Conservation (phyloP, 1,284 basidiomycete species). For the Puccinia coronata region DNA sequence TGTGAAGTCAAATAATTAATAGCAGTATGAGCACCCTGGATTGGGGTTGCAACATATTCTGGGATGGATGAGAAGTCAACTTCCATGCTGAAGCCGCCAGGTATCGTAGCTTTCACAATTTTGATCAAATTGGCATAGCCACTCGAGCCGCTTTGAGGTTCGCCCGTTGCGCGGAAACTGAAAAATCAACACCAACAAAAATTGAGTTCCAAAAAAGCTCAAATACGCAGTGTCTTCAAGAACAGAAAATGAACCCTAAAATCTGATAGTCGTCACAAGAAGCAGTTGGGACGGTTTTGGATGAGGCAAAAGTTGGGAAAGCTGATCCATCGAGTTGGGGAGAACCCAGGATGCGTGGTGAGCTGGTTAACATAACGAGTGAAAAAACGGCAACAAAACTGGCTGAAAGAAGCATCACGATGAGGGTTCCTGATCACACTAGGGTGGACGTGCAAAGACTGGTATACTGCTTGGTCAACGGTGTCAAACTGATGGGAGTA, state of each 20-base stretch:
- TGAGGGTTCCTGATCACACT: neutral
- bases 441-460: neutral
- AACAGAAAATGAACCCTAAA: neutral
- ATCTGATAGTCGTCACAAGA: neutral
- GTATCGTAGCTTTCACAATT: neutral
- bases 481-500: no score
- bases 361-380: neutral
- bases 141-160: constrained; percentile 11
- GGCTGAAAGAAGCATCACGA: neutral
- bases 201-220: neutral
- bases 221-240: neutral
- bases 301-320: no score
- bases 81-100: constrained; percentile 12
- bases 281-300: neutral
- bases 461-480: no score
- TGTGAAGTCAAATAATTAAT: neutral
- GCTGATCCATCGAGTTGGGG: no score
- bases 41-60: constrained; percentile 15
- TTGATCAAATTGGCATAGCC: constrained; percentile 17
- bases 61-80: constrained; percentile 3
- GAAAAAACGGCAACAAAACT: neutral
- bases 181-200: no score
- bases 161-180: constrained; percentile 25
- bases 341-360: no score
- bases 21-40: constrained; percentile 1